A percentile compares a stretch with the other conserved stretches of the same genome.
phyloP scores from a whole-genome alignment of 176 grass and related monocot genomes.

The Triticum dicoccoides region DNA sequence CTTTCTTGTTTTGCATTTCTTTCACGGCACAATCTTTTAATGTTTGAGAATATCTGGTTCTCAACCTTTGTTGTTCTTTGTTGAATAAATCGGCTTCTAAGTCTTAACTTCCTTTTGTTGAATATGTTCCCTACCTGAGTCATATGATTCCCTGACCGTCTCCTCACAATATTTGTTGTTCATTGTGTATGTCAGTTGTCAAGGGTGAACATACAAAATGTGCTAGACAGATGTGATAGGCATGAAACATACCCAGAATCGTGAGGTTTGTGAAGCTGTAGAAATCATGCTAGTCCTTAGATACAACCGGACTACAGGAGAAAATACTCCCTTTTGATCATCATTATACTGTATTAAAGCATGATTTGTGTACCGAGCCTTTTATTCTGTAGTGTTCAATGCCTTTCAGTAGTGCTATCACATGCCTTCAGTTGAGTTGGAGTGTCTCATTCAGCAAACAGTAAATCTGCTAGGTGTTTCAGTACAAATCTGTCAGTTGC shows the following conservation, averaged over 20 bases:
- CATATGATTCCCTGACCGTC: background rate
- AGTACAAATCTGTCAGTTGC: no score
- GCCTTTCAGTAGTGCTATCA: background rate
- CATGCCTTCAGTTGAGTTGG: background rate
- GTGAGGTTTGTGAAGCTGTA: background rate
- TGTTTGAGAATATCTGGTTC: no score
- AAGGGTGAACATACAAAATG: background rate
- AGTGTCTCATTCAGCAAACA: background rate
- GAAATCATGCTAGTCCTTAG: conserved; percentile 1
- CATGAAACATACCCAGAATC: conserved; percentile 8
- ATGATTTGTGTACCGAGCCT: background rate
- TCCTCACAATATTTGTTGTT: background rate
- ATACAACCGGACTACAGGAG: background rate
- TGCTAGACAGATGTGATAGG: background rate
- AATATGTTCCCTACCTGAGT: no score
- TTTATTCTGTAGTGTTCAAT: conserved; percentile 1
- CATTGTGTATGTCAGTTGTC: background rate
- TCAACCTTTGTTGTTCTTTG: no score
- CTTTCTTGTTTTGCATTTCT: no score
- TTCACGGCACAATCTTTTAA: no score
- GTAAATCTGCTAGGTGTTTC: background rate
- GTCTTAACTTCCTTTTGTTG: no score
- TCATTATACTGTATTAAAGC: background rate
- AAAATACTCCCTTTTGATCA: background rate
- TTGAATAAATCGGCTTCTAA: no score